phyloP scores from a whole-genome alignment of 2,329 filamentous ascomycete genomes.

The Arthrocladium fulminans region DNA sequence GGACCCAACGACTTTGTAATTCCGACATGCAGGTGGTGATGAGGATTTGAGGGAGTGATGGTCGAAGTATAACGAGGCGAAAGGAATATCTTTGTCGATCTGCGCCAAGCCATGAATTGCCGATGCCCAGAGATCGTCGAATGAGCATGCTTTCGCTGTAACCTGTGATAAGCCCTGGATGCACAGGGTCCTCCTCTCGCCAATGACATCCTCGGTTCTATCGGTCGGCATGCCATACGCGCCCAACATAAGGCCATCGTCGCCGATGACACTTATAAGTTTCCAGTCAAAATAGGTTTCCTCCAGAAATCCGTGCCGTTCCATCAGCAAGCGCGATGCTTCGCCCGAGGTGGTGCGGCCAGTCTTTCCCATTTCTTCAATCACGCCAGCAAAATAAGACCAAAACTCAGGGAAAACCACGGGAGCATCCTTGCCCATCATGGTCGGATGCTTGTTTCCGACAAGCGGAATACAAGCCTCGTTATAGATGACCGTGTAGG shows the following conservation, averaged over 20 bases:
- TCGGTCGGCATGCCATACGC: constrained; percentile 43
- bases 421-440: constrained; percentile 31
- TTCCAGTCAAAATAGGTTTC: constrained; percentile 45
- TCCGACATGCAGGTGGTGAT: not conserved
- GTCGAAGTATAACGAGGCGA: constrained; percentile 46
- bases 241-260: constrained; percentile 34
- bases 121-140: constrained; percentile 42
- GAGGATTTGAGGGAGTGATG: constrained; percentile 27
- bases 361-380: constrained; percentile 29
- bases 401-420: constrained; percentile 34
- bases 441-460: constrained; percentile 28
- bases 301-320: constrained; percentile 35
- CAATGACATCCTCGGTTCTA: constrained; percentile 29
- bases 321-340: constrained; percentile 41
- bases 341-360: constrained; percentile 33
- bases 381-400: constrained; percentile 31
- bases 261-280: constrained; percentile 39
- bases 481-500: constrained; percentile 30
- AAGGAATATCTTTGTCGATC: constrained; percentile 43
- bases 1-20: constrained; percentile 1
- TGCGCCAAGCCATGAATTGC: constrained; percentile 38
- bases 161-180: constrained; percentile 31
- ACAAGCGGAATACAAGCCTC: constrained; percentile 27
- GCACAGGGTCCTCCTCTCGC: constrained; percentile 40
- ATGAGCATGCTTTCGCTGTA: constrained; percentile 33